Conservation (phyloP, 73 alveolate species). For the Tetrahymena thermophila region DNA sequence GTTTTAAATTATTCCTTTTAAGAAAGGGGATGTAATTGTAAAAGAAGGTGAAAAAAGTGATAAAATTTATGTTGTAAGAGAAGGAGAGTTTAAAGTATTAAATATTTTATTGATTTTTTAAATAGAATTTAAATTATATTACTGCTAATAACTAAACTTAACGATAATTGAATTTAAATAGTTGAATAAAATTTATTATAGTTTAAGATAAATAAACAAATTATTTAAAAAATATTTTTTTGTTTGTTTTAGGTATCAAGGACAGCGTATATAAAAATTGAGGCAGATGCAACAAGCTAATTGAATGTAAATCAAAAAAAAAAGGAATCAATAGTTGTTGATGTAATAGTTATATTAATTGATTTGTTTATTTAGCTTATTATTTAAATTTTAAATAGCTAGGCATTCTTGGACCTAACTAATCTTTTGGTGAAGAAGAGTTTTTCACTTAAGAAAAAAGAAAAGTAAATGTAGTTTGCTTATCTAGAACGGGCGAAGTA, state of each 20-base stretch:
- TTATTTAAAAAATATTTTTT: no score
- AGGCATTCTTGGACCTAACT: background rate
- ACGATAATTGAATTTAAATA: no score
- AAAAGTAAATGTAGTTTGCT: background rate
- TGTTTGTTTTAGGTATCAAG: background rate
- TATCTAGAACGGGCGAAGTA: background rate
- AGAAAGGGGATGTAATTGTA: background rate
- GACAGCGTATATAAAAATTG: background rate
- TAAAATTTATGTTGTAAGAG: background rate
- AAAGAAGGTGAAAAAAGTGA: background rate
- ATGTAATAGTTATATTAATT: background rate
- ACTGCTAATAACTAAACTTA: no score
- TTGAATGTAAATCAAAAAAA: background rate
- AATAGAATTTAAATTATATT: no score
- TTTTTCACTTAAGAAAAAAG: background rate
- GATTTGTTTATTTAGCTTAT: background rate
- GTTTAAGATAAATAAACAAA: no score
- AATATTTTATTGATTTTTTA: background rate
- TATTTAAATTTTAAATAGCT: background rate
- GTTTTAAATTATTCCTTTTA: background rate
- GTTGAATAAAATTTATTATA: no score
- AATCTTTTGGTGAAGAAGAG: background rate
- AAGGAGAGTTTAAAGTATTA: background rate
- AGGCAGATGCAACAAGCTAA: background rate
- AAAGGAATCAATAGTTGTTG: background rate